Percentiles rank a stretch among this genome's conserved stretches.
Conservation (phyloP, 352 stramenopile genomes). For the Globisporangium apiculatum region DNA sequence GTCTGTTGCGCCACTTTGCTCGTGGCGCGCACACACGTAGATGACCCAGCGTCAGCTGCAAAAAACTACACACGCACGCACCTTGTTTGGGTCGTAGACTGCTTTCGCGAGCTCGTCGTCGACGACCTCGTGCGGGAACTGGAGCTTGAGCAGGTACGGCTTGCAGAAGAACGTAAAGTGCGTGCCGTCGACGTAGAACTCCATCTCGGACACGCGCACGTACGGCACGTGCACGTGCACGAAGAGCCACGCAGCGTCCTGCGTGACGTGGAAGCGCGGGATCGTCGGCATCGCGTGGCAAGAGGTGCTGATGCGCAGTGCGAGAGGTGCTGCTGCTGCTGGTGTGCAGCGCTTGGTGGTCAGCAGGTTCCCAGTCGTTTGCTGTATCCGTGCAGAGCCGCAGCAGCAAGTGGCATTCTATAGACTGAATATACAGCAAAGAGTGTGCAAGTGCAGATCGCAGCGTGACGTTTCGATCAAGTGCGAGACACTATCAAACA, state of each 20-base stretch:
- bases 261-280: constrained; percentile 77
- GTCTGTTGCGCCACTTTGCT: too few relatives aligned
- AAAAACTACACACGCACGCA: constrained; percentile 7
- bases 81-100: constrained; percentile 88
- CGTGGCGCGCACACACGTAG: too few relatives aligned
- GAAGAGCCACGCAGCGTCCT: constrained; percentile 78
- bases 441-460: too few relatives aligned
- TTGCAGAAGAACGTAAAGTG: constrained; percentile 96
- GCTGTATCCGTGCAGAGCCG: too few relatives aligned
- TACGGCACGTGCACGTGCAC: constrained; percentile 88
- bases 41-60: too few relatives aligned
- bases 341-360: not conserved
- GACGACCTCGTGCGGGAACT: constrained; percentile 85
- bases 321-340: not conserved
- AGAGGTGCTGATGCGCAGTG: too few relatives aligned
- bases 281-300: constrained; percentile 53
- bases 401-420: too few relatives aligned
- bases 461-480: too few relatives aligned
- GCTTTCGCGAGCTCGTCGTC: constrained; percentile 88
- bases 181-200: constrained; percentile 86
- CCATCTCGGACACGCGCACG: constrained; percentile 89
- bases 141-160: constrained; percentile 96
- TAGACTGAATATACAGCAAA: too few relatives aligned
- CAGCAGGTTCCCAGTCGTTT: too few relatives aligned
- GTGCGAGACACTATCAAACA: too few relatives aligned